These are phyloP conservation scores for Phytophthora ramorum DNA, from an alignment of 352 stramenopile genomes.

Conservation along the genomic window DNA sequence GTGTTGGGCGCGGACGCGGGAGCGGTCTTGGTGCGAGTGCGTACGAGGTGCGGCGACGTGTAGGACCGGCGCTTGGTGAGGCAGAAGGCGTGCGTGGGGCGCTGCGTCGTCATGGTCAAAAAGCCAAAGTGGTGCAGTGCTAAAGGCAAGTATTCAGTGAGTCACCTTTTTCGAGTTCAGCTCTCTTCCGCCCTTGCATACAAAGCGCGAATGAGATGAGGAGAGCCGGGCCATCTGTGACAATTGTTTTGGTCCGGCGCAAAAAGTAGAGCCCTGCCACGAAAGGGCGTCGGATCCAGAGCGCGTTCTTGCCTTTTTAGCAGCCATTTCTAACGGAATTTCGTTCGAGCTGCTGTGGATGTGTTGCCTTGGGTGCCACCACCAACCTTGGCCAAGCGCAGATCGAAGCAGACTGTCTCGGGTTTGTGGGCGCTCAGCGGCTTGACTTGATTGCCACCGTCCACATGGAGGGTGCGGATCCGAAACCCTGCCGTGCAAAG, in stretches of 20 bases:
- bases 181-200: constrained; percentile 7
- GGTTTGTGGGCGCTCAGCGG: too few relatives aligned
- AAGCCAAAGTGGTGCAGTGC: neutral
- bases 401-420: too few relatives aligned
- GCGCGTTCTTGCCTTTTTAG: neutral
- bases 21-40: constrained; percentile 28
- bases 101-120: constrained; percentile 26
- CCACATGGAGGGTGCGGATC: too few relatives aligned
- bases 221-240: constrained; percentile 1
- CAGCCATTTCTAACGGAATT: constrained; percentile 6
- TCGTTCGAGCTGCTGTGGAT: constrained; percentile 12
- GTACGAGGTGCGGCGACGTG: constrained; percentile 70
- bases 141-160: constrained; percentile 7
- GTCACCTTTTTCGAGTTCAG: constrained; percentile 14
- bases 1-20: constrained; percentile 24
- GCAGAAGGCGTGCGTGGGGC: constrained; percentile 51
- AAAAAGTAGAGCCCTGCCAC: constrained; percentile 4
- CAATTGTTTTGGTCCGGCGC: constrained; percentile 13
- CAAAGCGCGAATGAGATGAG: constrained; percentile 5
- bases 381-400: too few relatives aligned
- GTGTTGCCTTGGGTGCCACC: too few relatives aligned
- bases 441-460: too few relatives aligned
- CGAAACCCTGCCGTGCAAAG: too few relatives aligned
- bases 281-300: constrained; percentile 13
- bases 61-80: constrained; percentile 60